Conservation (phyloP, 345 rosid species). For the Eucalyptus pumila region DNA sequence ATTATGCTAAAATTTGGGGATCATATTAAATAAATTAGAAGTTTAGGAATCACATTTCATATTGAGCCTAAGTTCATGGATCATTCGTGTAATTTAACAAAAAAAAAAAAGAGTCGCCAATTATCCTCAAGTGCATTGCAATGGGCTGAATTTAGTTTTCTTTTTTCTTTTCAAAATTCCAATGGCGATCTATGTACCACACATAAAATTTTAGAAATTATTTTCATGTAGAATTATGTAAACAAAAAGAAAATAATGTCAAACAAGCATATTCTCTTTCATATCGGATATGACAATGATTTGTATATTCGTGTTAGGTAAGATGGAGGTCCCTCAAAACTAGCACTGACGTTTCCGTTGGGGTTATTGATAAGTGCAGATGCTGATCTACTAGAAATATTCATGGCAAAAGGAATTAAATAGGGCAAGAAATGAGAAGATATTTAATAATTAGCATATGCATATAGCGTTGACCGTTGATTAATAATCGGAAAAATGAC, state of each 20-base stretch:
- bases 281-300: background rate
- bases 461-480: background rate
- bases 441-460: background rate
- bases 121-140: background rate
- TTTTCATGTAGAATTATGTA: background rate
- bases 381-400: background rate
- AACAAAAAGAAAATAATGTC: background rate
- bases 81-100: background rate
- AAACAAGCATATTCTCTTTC: background rate
- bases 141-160: background rate
- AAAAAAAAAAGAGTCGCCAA: background rate
- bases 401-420: background rate
- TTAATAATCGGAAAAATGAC: too few relatives aligned
- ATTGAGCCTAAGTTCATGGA: background rate
- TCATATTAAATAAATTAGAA: background rate
- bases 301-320: background rate
- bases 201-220: background rate
- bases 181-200: background rate
- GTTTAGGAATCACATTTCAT: background rate
- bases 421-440: background rate
- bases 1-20: too few relatives aligned
- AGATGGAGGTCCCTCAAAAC: background rate
- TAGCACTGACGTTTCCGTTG: background rate
- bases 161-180: background rate
- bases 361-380: background rate